These are phyloP conservation scores for Viola odorata DNA, from an alignment of 345 rosid species.

Conservation along the genomic window DNA sequence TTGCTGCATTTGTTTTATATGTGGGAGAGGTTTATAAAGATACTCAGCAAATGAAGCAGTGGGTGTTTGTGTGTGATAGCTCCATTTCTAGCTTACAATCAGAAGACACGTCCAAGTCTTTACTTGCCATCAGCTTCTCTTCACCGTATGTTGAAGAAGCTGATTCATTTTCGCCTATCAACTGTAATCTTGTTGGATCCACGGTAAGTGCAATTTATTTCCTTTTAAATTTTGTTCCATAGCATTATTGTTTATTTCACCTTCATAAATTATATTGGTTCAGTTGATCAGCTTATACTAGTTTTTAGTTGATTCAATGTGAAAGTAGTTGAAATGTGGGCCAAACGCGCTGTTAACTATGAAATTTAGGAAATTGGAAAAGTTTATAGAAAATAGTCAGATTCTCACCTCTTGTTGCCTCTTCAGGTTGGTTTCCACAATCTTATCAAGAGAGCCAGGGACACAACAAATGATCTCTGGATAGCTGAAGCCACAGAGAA, in stretches of 20 bases:
- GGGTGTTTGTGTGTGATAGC: conserved; percentile 86
- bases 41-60: conserved; percentile 64
- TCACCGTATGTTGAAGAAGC: conserved; percentile 40
- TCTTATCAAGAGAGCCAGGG: conserved; percentile 74
- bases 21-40: conserved; percentile 64
- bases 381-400: neutral
- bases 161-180: conserved; percentile 42
- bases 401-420: neutral
- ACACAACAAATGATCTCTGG: conserved; percentile 61
- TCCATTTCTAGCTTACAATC: conserved; percentile 33
- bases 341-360: no score
- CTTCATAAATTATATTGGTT: no score
- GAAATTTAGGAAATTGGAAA: neutral
- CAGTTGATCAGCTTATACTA: no score
- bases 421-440: conserved; percentile 79
- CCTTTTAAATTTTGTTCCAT: neutral
- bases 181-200: conserved; percentile 74
- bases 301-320: neutral
- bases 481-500: conserved; percentile 86
- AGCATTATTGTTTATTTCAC: no score
- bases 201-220: conserved; percentile 40
- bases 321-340: neutral
- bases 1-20: conserved; percentile 59
- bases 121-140: conserved; percentile 84
- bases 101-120: conserved; percentile 43